Percentiles rank a stretch among this genome's conserved stretches.
These are phyloP conservation scores for Apophysomyces elegans DNA, from an alignment of 371 early-diverging fungal species.

Conservation along the genomic window DNA sequence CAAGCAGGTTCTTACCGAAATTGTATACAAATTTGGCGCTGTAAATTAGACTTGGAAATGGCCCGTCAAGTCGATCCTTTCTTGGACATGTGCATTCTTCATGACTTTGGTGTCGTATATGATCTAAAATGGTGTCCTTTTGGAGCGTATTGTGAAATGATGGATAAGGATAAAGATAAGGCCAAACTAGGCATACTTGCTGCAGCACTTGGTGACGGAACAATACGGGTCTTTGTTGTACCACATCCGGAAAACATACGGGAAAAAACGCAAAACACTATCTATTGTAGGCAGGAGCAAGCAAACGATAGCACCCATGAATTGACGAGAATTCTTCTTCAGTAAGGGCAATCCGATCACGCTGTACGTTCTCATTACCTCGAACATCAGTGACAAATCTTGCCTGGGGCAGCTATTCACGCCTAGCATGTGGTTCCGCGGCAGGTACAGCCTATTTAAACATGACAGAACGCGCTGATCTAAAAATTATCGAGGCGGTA, in stretches of 20 bases:
- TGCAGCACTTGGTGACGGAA: slow-evolving; percentile 60
- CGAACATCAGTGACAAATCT: slow-evolving; percentile 14
- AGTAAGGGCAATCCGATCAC: slow-evolving; percentile 29
- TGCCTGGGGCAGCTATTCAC: slow-evolving; percentile 31
- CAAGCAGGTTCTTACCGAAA: slow-evolving; percentile 17
- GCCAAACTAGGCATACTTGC: slow-evolving; percentile 62
- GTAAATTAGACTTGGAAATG: slow-evolving; percentile 23
- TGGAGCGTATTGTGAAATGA: slow-evolving; percentile 47
- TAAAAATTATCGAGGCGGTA: slow-evolving; percentile 16
- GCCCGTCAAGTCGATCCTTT: slow-evolving; percentile 14
- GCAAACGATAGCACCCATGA: not conserved
- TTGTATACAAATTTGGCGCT: slow-evolving; percentile 64
- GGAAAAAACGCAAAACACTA: slow-evolving; percentile 12
- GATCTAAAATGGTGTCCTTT: slow-evolving; percentile 67
- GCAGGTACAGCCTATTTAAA: slow-evolving; percentile 20
- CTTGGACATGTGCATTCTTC: slow-evolving; percentile 61
- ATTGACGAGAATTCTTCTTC: not conserved
- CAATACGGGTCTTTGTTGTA: slow-evolving; percentile 52
- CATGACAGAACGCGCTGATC: not conserved
- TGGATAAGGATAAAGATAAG: not conserved
- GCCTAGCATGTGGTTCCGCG: slow-evolving; percentile 32
- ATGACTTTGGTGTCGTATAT: slow-evolving; percentile 57
- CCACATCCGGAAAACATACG: slow-evolving; percentile 58
- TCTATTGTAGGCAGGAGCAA: slow-evolving; percentile 29
- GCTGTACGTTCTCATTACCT: slow-evolving; percentile 21